Percentiles rank a stretch among this genome's conserved stretches.
phyloP scores from a whole-genome alignment of 768 basidiomycete species.

The Myochromella boudieri region DNA sequence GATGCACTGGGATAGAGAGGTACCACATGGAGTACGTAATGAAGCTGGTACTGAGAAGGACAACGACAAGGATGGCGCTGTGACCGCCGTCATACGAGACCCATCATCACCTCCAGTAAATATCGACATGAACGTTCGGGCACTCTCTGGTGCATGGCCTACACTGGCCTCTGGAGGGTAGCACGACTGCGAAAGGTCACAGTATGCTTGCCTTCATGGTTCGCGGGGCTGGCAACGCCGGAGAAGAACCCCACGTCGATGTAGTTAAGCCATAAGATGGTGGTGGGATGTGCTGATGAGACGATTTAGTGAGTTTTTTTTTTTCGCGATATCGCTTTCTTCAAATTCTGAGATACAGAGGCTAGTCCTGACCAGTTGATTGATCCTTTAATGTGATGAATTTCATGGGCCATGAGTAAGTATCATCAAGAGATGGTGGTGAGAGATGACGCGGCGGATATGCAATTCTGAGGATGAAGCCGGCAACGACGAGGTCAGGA shows the following conservation, averaged over 20 bases:
- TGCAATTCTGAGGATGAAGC: too few relatives aligned
- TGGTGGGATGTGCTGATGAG: slow-evolving; percentile 88
- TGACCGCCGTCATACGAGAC: slow-evolving; percentile 17
- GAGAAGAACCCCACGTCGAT: slow-evolving; percentile 96
- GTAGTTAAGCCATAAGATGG: slow-evolving; percentile 88
- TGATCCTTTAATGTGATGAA: slow-evolving; percentile 2
- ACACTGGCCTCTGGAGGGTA: slow-evolving; percentile 54
- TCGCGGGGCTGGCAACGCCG: slow-evolving; percentile 77
- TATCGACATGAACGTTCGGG: slow-evolving; percentile 63
- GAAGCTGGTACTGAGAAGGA: slow-evolving; percentile 23
- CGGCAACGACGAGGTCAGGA: too few relatives aligned
- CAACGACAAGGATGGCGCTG: slow-evolving; percentile 23
- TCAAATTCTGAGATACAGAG: too few relatives aligned
- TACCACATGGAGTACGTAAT: slow-evolving; percentile 15
- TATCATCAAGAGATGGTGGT: background rate
- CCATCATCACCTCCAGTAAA: slow-evolving; percentile 52
- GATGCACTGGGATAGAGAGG: slow-evolving; percentile 66
- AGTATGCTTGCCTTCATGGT: slow-evolving; percentile 65
- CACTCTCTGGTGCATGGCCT: slow-evolving; percentile 75
- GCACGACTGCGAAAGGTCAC: slow-evolving; percentile 67
- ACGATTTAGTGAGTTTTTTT: slow-evolving; percentile 78
- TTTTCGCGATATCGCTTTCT: background rate
- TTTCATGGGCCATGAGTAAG: background rate
- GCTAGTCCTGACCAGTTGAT: too few relatives aligned
- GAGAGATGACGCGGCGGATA: too few relatives aligned